phyloP scores from a whole-genome alignment of 2,329 filamentous ascomycete species.

The Pseudogymnoascus destructans region DNA sequence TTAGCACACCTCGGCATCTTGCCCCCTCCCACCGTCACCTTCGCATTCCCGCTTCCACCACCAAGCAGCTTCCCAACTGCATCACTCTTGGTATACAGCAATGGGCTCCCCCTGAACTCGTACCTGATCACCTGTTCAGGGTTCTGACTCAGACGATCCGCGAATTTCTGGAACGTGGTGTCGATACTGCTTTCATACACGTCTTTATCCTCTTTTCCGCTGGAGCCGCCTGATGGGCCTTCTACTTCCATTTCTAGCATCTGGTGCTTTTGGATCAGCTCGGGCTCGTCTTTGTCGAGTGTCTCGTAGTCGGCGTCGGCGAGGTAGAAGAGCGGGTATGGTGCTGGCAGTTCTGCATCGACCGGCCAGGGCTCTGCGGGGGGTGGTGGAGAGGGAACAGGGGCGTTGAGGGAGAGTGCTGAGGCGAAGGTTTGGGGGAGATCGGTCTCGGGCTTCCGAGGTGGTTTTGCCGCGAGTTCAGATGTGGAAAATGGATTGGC shows the following conservation, averaged over 20 bases:
- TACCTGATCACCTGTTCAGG: constrained; percentile 73
- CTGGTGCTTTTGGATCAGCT: constrained; percentile 37
- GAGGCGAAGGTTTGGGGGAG: constrained; percentile 56
- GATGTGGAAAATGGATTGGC: constrained; percentile 35
- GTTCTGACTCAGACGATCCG: constrained; percentile 64
- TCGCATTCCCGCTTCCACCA: constrained; percentile 16
- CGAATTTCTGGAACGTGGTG: constrained; percentile 66
- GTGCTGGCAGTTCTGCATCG: constrained; percentile 45
- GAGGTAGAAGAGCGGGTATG: constrained; percentile 68
- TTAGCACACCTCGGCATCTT: constrained; percentile 62
- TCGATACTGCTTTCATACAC: constrained; percentile 65
- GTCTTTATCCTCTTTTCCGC: constrained; percentile 49
- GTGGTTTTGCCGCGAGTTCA: constrained; percentile 30
- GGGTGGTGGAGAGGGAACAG: constrained; percentile 25
- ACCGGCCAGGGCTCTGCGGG: constrained; percentile 60
- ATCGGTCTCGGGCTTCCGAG: constrained; percentile 26
- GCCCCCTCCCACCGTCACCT: constrained; percentile 21
- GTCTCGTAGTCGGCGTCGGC: constrained; percentile 87
- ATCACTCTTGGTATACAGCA: constrained; percentile 74
- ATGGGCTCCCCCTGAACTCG: constrained; percentile 57
- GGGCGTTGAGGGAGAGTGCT: constrained; percentile 52
- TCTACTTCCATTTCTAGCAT: constrained; percentile 37
- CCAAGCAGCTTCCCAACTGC: constrained; percentile 52
- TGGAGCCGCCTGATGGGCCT: constrained; percentile 20
- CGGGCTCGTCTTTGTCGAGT: constrained; percentile 43